A percentile compares a stretch with the other conserved stretches of the same genome.
These are phyloP conservation scores for Botrytis pseudocinerea DNA, from an alignment of 2,329 filamentous ascomycete species.

Conservation along the genomic window DNA sequence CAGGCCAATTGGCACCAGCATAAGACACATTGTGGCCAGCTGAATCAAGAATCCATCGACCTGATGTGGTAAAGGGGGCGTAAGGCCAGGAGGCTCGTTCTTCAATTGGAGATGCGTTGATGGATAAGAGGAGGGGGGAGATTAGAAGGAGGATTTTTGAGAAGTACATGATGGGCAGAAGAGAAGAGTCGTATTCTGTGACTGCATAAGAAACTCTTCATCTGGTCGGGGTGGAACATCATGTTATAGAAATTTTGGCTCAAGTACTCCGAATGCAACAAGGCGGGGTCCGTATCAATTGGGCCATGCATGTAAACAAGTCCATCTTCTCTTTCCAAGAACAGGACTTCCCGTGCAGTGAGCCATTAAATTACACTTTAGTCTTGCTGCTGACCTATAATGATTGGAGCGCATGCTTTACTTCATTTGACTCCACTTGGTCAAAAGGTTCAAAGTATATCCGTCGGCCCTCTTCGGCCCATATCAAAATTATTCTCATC, in stretches of 20 bases:
- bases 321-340: neutral
- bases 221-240: neutral
- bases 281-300: neutral
- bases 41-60: conserved; percentile 31
- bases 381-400: neutral
- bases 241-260: conserved; percentile 12
- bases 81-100: conserved; percentile 18
- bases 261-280: neutral
- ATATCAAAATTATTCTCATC: neutral
- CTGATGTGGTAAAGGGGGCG: conserved; percentile 18
- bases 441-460: neutral
- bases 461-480: too few relatives aligned
- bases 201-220: neutral
- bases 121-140: conserved; percentile 2
- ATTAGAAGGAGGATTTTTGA: conserved; percentile 4
- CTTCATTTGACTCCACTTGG: neutral
- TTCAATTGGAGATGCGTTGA: neutral
- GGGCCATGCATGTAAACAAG: neutral
- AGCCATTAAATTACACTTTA: neutral
- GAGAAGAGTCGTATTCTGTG: neutral
- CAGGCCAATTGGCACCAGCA: conserved; percentile 63
- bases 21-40: conserved; percentile 48
- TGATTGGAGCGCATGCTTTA: conserved; percentile 20
- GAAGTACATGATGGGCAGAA: conserved; percentile 15
- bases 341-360: neutral